Percentiles rank a stretch among this genome's conserved stretches.
phyloP scores from a whole-genome alignment of 805 yeast genomes.

The Yamadazyma takamatsuzukensis region DNA sequence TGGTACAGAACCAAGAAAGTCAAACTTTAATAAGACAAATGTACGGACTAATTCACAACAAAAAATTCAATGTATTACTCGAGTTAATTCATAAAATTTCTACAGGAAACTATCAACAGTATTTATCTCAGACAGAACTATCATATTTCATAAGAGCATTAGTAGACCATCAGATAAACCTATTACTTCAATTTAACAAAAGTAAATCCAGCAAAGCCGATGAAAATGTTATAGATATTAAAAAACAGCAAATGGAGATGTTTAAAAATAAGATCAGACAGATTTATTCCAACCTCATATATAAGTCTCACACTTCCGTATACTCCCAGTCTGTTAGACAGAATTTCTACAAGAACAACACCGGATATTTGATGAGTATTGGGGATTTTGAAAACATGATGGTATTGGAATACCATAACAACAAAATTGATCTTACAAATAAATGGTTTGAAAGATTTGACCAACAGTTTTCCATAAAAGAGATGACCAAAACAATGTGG shows the following conservation, averaged over 20 bases:
- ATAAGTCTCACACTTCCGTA: constrained; percentile 14
- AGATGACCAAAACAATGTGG: constrained; percentile 35
- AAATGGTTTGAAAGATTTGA: constrained; percentile 37
- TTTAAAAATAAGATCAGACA: constrained; percentile 18
- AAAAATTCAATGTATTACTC: constrained; percentile 13
- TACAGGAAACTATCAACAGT: not conserved
- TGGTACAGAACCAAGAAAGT: constrained; percentile 4
- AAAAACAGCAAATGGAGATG: constrained; percentile 10
- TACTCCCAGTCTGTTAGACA: constrained; percentile 17
- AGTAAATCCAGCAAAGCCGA: constrained; percentile 3
- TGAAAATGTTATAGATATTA: constrained; percentile 3
- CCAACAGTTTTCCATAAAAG: constrained; percentile 13
- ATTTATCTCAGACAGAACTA: constrained; percentile 17
- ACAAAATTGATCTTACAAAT: constrained; percentile 37
- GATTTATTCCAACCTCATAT: constrained; percentile 23
- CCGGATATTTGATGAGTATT: constrained; percentile 13
- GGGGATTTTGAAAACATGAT: constrained; percentile 39
- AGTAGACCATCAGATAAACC: constrained; percentile 16
- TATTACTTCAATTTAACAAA: constrained; percentile 12
- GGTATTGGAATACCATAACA: constrained; percentile 28
- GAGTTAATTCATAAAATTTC: constrained; percentile 11
- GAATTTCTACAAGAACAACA: constrained; percentile 12
- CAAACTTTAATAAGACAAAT: constrained; percentile 12
- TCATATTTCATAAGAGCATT: constrained; percentile 16
- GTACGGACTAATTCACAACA: constrained; percentile 12